Base-by-base conservation (phyloP, 2,329 filamentous ascomycete species). In the Atkinsonella texensis region DNA sequence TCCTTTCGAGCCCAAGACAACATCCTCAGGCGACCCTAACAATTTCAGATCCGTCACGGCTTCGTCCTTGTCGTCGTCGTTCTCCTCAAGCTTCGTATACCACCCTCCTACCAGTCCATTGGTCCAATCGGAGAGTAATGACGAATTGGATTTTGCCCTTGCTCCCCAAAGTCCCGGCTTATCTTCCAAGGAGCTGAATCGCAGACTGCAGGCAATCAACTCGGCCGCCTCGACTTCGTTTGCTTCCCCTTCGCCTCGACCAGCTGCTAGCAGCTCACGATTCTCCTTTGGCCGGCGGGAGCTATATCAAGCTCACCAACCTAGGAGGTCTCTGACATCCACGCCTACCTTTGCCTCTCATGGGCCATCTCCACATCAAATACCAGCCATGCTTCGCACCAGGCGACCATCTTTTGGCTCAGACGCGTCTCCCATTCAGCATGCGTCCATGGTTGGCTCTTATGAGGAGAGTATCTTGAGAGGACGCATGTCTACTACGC, bases 381-480 rank as follows among this genome's bases (percentile, higher is more conserved):
- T 74, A 5, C 73, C 77, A 1, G 68, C 69, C 0, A 67, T 75
- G 44, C 61, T 77, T 9, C 74, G 76, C 3, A 72, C 80, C 2
- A 76, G 89, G 43, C 73, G 79, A 9, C 83, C 84, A 0, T 96
- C 90, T 0, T 73, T 87, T 45, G 77, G 80, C 15, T 82, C 84
- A 0, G 90, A 95, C 45, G 71, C 75, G 2, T 89, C 88, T 2
- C 84, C 88, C 4, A 72, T 93, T 31, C 87, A 91, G 52, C 89
- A 94, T 67, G 90, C 91, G 9, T 90, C 90, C 3, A 94, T 98
- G 86, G 91, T 97, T 2, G 93, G 93, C 2, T 96, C 91, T 1
- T 98, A 96, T 59, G 93, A 98, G 68, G 93, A 98, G 69, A 96
- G 89, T 31, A 96, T 98, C 54, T 73, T 98, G 2, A 83, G 89